A percentile compares a stretch with the other conserved stretches of the same genome.
Evolutionary conservation across 306 rosid genomes (phyloP).

Genomic region (Crataegus laevigata): DNA sequence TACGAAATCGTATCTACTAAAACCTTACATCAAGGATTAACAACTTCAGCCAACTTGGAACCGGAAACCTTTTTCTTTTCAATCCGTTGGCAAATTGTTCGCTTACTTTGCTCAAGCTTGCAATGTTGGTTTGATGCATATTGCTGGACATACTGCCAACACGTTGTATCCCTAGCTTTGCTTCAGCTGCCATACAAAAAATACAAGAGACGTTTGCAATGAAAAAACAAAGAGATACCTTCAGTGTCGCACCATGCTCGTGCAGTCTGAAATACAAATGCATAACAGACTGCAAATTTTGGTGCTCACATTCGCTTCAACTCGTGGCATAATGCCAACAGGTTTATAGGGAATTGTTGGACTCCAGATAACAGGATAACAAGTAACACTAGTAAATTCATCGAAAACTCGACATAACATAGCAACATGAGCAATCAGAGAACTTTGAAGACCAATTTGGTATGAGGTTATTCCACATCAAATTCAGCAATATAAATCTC

Average conservation of each 20-base stretch:
- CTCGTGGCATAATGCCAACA: no score
- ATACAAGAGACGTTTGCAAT: not conserved
- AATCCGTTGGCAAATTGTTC: no score
- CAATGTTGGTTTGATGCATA: not conserved
- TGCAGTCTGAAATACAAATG: constrained; percentile 23
- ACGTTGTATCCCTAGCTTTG: not conserved
- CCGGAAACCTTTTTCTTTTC: no score
- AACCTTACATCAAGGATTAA: no score
- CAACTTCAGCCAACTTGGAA: no score
- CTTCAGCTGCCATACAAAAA: not conserved
- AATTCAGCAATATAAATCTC: not conserved
- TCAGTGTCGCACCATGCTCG: constrained; percentile 36
- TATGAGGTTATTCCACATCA: not conserved
- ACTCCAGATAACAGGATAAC: no score
- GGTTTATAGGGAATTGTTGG: no score
- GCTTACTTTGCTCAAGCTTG: not conserved
- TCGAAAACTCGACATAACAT: not conserved
- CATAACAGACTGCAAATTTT: constrained; percentile 22
- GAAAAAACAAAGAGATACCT: constrained; percentile 3
- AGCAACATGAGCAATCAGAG: not conserved
- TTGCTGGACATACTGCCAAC: not conserved
- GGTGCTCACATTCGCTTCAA: constrained; percentile 9
- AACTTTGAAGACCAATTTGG: not conserved
- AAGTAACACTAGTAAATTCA: no score
- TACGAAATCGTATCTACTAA: no score